A percentile compares a stretch with the other conserved stretches of the same genome.
Evolutionary conservation across 768 basidiomycete genomes (phyloP).

Genomic region (Rhodocollybia butyracea): DNA sequence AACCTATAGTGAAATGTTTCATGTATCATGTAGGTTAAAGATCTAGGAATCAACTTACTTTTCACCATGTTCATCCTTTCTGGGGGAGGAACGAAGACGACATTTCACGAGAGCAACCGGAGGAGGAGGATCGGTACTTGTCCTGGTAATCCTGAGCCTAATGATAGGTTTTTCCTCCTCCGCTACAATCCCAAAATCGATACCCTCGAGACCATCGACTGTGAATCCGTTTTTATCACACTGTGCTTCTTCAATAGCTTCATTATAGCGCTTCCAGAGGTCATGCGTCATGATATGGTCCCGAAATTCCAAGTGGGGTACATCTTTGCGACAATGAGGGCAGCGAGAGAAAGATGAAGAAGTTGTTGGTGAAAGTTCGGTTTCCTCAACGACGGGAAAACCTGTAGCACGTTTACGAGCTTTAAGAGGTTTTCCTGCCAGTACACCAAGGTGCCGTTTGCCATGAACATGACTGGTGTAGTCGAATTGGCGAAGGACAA

Average conservation of each 20-base stretch:
- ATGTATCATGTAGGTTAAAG: neutral
- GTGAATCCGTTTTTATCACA: constrained; percentile 45
- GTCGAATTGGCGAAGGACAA: constrained; percentile 19
- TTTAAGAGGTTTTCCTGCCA: constrained; percentile 3
- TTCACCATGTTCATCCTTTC: constrained; percentile 1
- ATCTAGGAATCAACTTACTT: neutral
- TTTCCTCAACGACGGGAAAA: neutral
- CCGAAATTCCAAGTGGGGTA: constrained; percentile 19
- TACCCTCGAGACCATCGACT: constrained; percentile 43
- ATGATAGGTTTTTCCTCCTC: constrained; percentile 21
- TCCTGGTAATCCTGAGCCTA: constrained; percentile 11
- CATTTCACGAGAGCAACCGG: neutral
- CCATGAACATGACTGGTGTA: constrained; percentile 25
- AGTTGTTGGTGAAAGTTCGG: neutral
- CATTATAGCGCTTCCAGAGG: constrained; percentile 26
- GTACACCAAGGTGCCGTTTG: constrained; percentile 22
- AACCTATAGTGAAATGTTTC: constrained; percentile 23
- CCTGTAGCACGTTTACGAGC: neutral
- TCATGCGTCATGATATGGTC: constrained; percentile 29
- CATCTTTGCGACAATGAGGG: constrained; percentile 11
- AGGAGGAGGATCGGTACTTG: neutral
- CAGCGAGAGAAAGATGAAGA: neutral
- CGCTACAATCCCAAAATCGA: constrained; percentile 28
- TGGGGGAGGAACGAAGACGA: neutral
- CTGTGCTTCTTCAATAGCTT: constrained; percentile 37